Evolutionary conservation across 805 yeast species (phyloP), one percentile per base, ranked within the genome.

Genomic region (Metschnikowia drakensbergensis): DNA sequence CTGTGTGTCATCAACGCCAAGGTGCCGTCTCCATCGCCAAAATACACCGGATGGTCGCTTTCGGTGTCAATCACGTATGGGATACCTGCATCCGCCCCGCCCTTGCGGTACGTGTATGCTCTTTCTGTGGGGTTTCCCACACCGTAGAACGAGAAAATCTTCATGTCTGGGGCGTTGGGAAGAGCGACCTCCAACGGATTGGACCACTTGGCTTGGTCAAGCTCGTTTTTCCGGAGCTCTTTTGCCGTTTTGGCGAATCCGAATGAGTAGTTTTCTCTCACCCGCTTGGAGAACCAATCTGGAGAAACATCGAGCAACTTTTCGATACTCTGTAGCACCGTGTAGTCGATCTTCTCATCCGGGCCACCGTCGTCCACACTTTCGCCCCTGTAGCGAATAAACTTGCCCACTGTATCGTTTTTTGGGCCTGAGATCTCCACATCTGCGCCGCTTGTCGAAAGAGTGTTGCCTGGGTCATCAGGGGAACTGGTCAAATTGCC

Each of bases 81-180:
- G 53, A 92, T 69, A 4, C 61, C 61, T 29, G 81, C 77, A 0
- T 72, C 67, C 47, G 80, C 78, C 51, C 81, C 80, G 5, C 70
- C 72, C 47, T 86, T 86, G 47, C 80, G 82, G 67, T 94, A 94
- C 31, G 83, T 80, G 67, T 94, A 94, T 0, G 96, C 91, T 39
- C 99, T 77, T 66, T 94, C 99, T 0, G 99, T 92, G 23, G 96
- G 95, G 55, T 90, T 92, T 6, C 97, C 96, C n/a, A 90, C 89
- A 4, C 99, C 99, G 60, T 94, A 94, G 60, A 94, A 84, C 61
- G 97, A 88, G 66, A 74, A 94, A 7, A 90, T 74, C 55, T 88
- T 86, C 85, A 94, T 72, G 62, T 88, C 88, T 3, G 98, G 98
- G 0, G 99, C 99, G 60, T 86, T 75, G 1, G 99, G 99, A 37